Evolutionary conservation across 257 asterid genomes (phyloP).

Genomic region (Nicotiana attenuata): DNA sequence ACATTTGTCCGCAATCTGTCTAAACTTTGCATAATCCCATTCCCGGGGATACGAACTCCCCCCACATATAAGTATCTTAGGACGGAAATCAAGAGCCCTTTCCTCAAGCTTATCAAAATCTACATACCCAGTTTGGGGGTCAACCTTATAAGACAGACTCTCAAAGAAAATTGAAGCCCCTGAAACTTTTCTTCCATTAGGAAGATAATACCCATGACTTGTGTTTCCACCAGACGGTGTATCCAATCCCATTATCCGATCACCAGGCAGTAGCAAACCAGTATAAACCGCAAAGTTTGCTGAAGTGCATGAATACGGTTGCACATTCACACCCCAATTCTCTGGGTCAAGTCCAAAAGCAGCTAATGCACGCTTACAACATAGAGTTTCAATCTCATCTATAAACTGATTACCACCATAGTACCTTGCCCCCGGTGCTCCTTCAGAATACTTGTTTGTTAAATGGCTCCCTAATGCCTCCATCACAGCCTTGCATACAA

Average conservation of each 20-base stretch:
- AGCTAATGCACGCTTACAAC: slow-evolving; percentile 65
- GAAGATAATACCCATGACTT: slow-evolving; percentile 92
- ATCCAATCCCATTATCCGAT: slow-evolving; percentile 91
- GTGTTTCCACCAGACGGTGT: slow-evolving; percentile 94
- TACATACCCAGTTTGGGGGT: slow-evolving; percentile 69
- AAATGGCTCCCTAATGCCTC: slow-evolving; percentile 85
- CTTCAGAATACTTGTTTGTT: slow-evolving; percentile 85
- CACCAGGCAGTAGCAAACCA: slow-evolving; percentile 83
- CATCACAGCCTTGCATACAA: slow-evolving; percentile 76
- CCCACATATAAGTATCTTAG: slow-evolving; percentile 87
- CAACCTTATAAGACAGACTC: slow-evolving; percentile 72
- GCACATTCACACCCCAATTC: slow-evolving; percentile 91
- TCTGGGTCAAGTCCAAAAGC: slow-evolving; percentile 74
- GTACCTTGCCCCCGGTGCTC: slow-evolving; percentile 74
- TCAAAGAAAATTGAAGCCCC: slow-evolving; percentile 88
- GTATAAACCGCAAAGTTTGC: slow-evolving; percentile 88
- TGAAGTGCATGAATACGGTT: slow-evolving; percentile 81
- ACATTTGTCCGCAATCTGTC: slow-evolving; percentile 79
- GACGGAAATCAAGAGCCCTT: slow-evolving; percentile 83
- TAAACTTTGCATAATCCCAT: slow-evolving; percentile 76
- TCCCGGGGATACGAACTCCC: slow-evolving; percentile 90
- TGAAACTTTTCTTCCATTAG: slow-evolving; percentile 92
- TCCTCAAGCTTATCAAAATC: slow-evolving; percentile 87
- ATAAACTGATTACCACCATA: slow-evolving; percentile 81
- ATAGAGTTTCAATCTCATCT: slow-evolving; percentile 75